Conservation (phyloP, 306 rosid species). For the Mucuna pruriens region DNA sequence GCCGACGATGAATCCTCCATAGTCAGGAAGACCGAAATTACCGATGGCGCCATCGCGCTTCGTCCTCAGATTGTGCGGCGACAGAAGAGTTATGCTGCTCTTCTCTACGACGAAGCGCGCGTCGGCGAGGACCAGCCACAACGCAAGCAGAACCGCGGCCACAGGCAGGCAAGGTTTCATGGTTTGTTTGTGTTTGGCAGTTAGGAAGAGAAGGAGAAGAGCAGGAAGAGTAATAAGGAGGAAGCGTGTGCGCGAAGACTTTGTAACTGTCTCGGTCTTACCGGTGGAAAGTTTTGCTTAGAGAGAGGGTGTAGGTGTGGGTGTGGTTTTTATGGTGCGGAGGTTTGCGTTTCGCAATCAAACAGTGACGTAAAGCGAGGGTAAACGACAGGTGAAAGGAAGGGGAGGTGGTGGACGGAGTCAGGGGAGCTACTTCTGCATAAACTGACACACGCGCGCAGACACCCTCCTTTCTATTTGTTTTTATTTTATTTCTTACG, state of each 20-base stretch:
- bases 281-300: constrained; percentile 31
- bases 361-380: constrained; percentile 62
- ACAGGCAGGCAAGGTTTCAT: background rate
- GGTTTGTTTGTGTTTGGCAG: background rate
- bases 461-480: background rate
- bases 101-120: constrained; percentile 87
- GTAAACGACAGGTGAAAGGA: constrained; percentile 47
- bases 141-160: background rate
- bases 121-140: constrained; percentile 11
- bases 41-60: constrained; percentile 77
- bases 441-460: background rate
- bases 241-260: constrained; percentile 30
- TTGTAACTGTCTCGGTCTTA: constrained; percentile 32
- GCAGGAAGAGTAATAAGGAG: constrained; percentile 7
- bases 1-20: constrained; percentile 85
- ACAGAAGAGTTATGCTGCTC: constrained; percentile 64
- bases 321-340: constrained; percentile 20
- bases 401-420: constrained; percentile 54
- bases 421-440: constrained; percentile 36
- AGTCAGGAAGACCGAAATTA: constrained; percentile 91
- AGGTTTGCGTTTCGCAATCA: constrained; percentile 53
- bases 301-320: constrained; percentile 36
- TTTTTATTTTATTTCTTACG: background rate
- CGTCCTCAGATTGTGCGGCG: constrained; percentile 51
- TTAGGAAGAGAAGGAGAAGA: background rate